Evolutionary conservation across 148 eudicot genomes (phyloP).

Genomic region (Agrostemma githago): DNA sequence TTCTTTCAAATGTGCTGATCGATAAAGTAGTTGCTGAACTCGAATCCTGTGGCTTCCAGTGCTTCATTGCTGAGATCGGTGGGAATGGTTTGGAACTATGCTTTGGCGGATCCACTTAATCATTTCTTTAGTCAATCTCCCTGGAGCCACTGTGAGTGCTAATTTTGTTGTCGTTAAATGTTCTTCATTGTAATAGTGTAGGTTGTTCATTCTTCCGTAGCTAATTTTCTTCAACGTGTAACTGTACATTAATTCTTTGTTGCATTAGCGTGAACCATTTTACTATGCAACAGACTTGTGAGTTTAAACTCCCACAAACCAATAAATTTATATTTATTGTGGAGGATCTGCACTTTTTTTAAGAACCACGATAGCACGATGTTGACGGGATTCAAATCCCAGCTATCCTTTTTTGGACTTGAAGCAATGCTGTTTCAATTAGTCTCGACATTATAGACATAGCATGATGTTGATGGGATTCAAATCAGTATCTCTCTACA

Average conservation of each 20-base stretch:
- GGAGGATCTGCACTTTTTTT: no score
- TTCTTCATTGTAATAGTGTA: conserved; percentile 16
- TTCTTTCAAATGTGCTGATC: conserved; percentile 51
- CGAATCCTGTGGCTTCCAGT: conserved; percentile 74
- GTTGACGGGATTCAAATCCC: no score
- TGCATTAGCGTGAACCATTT: neutral
- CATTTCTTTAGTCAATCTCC: neutral
- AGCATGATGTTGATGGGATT: no score
- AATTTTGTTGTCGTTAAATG: conserved; percentile 1
- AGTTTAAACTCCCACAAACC: neutral
- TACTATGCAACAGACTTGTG: neutral
- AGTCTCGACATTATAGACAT: no score
- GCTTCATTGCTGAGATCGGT: conserved; percentile 74
- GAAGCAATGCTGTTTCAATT: no score
- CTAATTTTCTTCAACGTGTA: neutral
- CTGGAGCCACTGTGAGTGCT: conserved; percentile 20
- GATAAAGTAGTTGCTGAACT: conserved; percentile 76
- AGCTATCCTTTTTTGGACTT: no score
- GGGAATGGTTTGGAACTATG: conserved; percentile 68
- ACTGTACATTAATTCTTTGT: conserved; percentile 12
- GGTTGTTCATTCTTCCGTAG: conserved; percentile 7
- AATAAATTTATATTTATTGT: no score
- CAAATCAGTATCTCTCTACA: no score
- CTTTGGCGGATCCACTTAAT: conserved; percentile 22
- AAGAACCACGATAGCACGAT: no score